Conservation (phyloP, 352 stramenopile species). For the Plasmopara muralis region DNA sequence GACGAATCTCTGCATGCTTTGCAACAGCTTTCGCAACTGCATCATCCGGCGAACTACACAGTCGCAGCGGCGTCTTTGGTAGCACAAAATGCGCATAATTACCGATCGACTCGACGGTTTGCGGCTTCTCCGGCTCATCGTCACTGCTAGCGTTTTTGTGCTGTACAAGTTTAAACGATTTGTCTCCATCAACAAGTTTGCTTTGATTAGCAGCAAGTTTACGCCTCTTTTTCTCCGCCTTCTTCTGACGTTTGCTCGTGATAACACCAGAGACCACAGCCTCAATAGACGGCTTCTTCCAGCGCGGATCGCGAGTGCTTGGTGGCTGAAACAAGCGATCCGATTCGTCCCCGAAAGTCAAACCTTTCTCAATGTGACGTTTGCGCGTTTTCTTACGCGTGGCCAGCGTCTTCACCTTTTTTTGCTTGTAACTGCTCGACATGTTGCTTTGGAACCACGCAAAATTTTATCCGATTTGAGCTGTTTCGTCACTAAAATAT, state of each 20-base stretch:
- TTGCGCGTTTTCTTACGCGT: conserved; percentile 79
- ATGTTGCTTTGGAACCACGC: conserved; percentile 16
- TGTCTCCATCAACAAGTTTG: conserved; percentile 14
- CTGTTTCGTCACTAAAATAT: no score
- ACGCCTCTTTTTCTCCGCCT: conserved; percentile 28
- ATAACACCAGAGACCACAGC: conserved; percentile 31
- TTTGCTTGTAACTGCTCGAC: conserved; percentile 83
- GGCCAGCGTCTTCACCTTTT: conserved; percentile 73
- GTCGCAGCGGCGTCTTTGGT: conserved; percentile 3
- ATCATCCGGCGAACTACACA: conserved; percentile 48
- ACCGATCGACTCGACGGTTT: conserved; percentile 10
- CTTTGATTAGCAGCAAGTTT: conserved; percentile 25
- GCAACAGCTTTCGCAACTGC: conserved; percentile 31
- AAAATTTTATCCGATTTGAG: no score
- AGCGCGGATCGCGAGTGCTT: conserved; percentile 60
- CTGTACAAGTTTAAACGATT: conserved; percentile 25
- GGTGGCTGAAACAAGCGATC: conserved; percentile 64
- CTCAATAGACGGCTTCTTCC: conserved; percentile 57
- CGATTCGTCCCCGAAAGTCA: conserved; percentile 62
- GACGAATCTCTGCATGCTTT: conserved; percentile 46
- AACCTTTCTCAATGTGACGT: conserved; percentile 48
- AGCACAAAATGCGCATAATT: background rate
- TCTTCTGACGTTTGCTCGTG: conserved; percentile 27
- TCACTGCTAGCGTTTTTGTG: conserved; percentile 8
- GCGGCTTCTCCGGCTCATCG: conserved; percentile 20